Conservation (phyloP, 2,329 filamentous ascomycete genomes). For the Talaromyces pinophilus region DNA sequence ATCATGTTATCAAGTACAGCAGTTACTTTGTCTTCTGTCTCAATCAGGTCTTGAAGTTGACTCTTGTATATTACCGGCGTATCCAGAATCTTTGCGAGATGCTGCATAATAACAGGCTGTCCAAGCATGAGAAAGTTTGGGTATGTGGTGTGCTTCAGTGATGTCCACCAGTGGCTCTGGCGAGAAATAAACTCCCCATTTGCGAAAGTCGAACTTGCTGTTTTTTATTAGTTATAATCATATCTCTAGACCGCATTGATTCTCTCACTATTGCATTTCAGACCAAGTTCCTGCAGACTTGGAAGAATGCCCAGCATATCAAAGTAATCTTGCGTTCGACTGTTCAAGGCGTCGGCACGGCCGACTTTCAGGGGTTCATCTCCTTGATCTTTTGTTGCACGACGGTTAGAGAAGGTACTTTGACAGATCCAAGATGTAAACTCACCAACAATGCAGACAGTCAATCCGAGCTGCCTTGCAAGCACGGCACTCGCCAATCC, state of each 20-base stretch:
- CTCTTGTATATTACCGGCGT: slow-evolving; percentile 10
- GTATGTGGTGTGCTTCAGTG: slow-evolving; percentile 10
- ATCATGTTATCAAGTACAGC: slow-evolving; percentile 3
- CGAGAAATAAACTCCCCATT: slow-evolving; percentile 18
- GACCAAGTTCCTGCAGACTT: slow-evolving; percentile 11
- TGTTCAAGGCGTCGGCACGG: slow-evolving; percentile 17
- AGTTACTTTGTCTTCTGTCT: slow-evolving; percentile 11
- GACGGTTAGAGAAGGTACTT: background rate
- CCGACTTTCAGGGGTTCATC: slow-evolving; percentile 16
- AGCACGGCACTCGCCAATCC: slow-evolving; percentile 9
- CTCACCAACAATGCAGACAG: slow-evolving; percentile 16
- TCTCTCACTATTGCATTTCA: slow-evolving; percentile 21
- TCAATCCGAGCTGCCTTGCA: slow-evolving; percentile 12
- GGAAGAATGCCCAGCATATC: slow-evolving; percentile 16
- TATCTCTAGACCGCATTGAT: background rate
- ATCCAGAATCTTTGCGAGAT: slow-evolving; percentile 10
- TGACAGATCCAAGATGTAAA: background rate
- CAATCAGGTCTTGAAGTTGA: slow-evolving; percentile 7
- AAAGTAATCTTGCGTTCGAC: slow-evolving; percentile 17
- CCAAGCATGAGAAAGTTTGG: slow-evolving; percentile 22
- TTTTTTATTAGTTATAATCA: background rate
- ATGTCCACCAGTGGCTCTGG: slow-evolving; percentile 19
- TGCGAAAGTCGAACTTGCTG: slow-evolving; percentile 17
- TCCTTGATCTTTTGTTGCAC: slow-evolving; percentile 6
- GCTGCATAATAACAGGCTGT: slow-evolving; percentile 16